These are phyloP conservation scores for Termitomyces sp. DNA, from an alignment of 768 basidiomycete genomes.

Conservation along the genomic window DNA sequence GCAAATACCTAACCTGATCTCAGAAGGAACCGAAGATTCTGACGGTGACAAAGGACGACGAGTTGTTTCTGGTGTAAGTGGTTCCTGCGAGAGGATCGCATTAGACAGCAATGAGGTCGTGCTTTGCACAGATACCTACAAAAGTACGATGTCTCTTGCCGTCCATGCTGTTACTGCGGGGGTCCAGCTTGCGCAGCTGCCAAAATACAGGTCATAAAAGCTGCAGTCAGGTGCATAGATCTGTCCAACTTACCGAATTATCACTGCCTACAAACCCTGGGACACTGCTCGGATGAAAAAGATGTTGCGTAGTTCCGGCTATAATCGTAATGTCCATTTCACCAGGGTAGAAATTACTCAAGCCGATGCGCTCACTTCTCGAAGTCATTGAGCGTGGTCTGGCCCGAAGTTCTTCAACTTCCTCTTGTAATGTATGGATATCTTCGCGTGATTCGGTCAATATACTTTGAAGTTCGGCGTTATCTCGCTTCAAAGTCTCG, in stretches of 20 bases:
- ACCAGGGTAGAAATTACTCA: background rate
- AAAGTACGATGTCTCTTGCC: constrained; percentile 17
- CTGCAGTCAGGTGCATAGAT: background rate
- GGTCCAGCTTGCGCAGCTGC: constrained; percentile 13
- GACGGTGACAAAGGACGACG: constrained; percentile 39
- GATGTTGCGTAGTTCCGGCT: constrained; percentile 37
- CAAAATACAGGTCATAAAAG: background rate
- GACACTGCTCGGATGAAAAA: constrained; percentile 37
- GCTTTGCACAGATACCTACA: constrained; percentile 12
- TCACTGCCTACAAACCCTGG: constrained; percentile 36
- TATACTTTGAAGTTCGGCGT: constrained; percentile 70
- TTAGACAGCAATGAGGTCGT: background rate
- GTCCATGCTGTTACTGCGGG: constrained; percentile 25
- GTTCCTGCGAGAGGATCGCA: constrained; percentile 24
- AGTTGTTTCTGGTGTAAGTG: constrained; percentile 39
- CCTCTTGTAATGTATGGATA: constrained; percentile 59
- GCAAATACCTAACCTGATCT: constrained; percentile 15
- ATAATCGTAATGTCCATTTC: background rate
- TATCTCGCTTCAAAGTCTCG: constrained; percentile 76
- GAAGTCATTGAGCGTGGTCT: constrained; percentile 33
- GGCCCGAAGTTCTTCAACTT: constrained; percentile 69
- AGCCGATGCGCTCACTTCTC: constrained; percentile 30
- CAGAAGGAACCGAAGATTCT: constrained; percentile 30
- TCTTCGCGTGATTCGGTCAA: constrained; percentile 78
- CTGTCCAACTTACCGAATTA: constrained; percentile 20